These are phyloP conservation scores for Trichosporon sp. DNA, from an alignment of 1,284 basidiomycete genomes.

Conservation along the genomic window DNA sequence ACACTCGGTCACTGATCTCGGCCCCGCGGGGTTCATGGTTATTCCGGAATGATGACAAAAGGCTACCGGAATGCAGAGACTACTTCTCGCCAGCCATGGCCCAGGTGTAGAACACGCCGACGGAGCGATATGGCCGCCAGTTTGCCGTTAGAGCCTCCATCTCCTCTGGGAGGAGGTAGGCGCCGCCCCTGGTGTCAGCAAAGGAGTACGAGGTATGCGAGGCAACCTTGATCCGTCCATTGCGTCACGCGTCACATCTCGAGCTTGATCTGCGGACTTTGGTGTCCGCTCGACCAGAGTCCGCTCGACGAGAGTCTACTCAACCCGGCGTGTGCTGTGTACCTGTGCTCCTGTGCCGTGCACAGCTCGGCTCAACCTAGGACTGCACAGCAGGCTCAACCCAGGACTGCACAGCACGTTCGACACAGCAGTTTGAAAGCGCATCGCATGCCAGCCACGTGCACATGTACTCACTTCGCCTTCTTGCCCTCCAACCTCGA, in stretches of 20 bases:
- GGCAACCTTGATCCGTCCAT: background rate
- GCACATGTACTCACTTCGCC: conserved; percentile 57
- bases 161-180: conserved; percentile 69
- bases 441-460: background rate
- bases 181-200: conserved; percentile 55
- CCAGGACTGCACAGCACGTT: too few species aligned
- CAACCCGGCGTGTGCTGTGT: too few species aligned
- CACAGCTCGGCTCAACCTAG: background rate
- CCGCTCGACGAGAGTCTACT: too few species aligned
- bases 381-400: too few species aligned
- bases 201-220: background rate
- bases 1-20: too few species aligned
- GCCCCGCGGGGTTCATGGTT: too few species aligned
- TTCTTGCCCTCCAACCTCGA: conserved; percentile 69
- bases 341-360: too few species aligned
- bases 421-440: background rate
- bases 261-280: background rate
- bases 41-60: background rate
- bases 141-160: conserved; percentile 70
- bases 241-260: background rate
- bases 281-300: too few species aligned
- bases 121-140: conserved; percentile 73
- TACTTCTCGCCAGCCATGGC: conserved; percentile 36
- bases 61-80: background rate
- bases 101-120: conserved; percentile 55